Conservation (phyloP, 2,329 filamentous ascomycete species). For the Microascus cirrosus region DNA sequence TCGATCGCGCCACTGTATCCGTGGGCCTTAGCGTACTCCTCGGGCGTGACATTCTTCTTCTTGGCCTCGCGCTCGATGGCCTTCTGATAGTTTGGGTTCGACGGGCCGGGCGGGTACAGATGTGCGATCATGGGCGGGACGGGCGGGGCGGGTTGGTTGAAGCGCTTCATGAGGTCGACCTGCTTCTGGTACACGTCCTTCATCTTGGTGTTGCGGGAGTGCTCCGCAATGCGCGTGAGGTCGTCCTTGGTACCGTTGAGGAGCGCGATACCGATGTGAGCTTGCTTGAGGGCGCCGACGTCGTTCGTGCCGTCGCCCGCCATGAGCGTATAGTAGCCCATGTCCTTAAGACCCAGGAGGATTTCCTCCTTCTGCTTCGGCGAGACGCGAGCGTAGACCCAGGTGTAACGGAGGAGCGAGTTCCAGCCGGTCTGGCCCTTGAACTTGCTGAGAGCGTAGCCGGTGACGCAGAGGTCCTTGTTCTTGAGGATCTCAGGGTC, state of each 20-base stretch:
- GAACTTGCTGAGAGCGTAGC: slow-evolving; percentile 85
- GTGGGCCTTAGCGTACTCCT: slow-evolving; percentile 42
- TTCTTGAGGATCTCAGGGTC: slow-evolving; percentile 68
- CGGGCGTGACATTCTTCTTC: slow-evolving; percentile 59
- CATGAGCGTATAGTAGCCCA: slow-evolving; percentile 97
- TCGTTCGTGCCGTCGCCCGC: slow-evolving; percentile 98
- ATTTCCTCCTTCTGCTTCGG: slow-evolving; percentile 99
- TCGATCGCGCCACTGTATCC: slow-evolving; percentile 42
- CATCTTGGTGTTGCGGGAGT: slow-evolving; percentile 91
- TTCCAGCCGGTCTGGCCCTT: slow-evolving; percentile 66
- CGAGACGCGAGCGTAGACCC: slow-evolving; percentile 97
- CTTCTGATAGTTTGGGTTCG: slow-evolving; percentile 89
- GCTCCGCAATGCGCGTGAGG: slow-evolving; percentile 81
- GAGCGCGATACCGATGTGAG: slow-evolving; percentile 90
- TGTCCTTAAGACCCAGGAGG: slow-evolving; percentile 87
- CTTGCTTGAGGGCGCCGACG: slow-evolving; percentile 94
- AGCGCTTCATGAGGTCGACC: slow-evolving; percentile 78
- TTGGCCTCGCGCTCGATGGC: slow-evolving; percentile 79
- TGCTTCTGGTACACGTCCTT: slow-evolving; percentile 99
- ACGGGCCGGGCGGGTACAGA: slow-evolving; percentile 80
- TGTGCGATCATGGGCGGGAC: slow-evolving; percentile 89
- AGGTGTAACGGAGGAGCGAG: slow-evolving; percentile 74
- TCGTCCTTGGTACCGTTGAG: slow-evolving; percentile 92
- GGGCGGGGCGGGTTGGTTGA: slow-evolving; percentile 88
- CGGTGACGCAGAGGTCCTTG: slow-evolving; percentile 93